phyloP scores from a whole-genome alignment of 2,329 filamentous ascomycete species.

The Zasmidium cellare region DNA sequence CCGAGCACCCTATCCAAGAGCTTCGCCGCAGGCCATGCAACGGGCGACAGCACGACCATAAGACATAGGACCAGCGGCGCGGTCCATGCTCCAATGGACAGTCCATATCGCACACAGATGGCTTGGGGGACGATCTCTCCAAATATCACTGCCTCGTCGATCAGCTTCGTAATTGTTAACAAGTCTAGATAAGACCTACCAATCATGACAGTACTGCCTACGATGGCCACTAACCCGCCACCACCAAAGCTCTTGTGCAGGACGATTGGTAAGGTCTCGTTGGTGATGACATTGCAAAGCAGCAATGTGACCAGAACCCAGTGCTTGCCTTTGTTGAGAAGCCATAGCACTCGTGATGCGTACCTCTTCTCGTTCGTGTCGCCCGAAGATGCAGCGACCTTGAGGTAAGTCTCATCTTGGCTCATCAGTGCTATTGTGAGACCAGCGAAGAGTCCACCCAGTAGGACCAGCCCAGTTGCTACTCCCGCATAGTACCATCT shows the following conservation, averaged over 20 bases:
- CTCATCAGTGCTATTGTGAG: constrained; percentile 85
- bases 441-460: constrained; percentile 91
- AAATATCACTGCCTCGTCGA: constrained; percentile 73
- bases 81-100: constrained; percentile 94
- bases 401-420: constrained; percentile 92
- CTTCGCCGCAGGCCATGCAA: constrained; percentile 94
- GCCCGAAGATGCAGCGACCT: constrained; percentile 85
- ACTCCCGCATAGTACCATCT: constrained; percentile 79
- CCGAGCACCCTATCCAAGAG: constrained; percentile 90
- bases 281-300: constrained; percentile 95
- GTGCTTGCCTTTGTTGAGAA: constrained; percentile 88
- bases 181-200: constrained; percentile 59
- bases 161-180: too few relatives aligned
- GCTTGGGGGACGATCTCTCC: constrained; percentile 96
- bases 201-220: constrained; percentile 91
- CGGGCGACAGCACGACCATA: constrained; percentile 88
- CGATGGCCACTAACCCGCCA: constrained; percentile 80
- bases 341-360: constrained; percentile 73
- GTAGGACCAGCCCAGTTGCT: constrained; percentile 77
- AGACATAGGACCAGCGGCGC: constrained; percentile 79
- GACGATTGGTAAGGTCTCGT: constrained; percentile 93
- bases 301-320: constrained; percentile 96
- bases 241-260: constrained; percentile 93
- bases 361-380: constrained; percentile 84
- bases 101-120: constrained; percentile 90